Base-by-base conservation (phyloP, 257 asterid genomes). In the Petunia axillaris region DNA sequence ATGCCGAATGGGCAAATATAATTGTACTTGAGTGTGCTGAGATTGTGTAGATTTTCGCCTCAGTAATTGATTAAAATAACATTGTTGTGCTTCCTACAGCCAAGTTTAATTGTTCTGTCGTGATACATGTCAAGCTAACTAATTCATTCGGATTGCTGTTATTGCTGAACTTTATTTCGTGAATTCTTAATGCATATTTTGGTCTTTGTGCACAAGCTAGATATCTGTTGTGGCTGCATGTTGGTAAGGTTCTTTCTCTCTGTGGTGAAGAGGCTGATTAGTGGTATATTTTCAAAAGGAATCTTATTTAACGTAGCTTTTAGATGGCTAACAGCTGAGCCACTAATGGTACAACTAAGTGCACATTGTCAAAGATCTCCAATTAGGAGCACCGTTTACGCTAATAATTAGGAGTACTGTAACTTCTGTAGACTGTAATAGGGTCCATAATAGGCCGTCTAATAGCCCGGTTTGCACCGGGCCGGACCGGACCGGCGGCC, bases 31-130 rank as follows among this genome's bases (percentile, higher is more conserved):
- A 46, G 81, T 64, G 64, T 67, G 14, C 55, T 25, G 39, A 77
- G 39, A 15, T 78, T 35, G 0, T 67, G 75, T 78, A 78, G 81
- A 78, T 63, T 78, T 65, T 52, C 8, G 8, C 44, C 60, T 43
- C 41, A 39, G 40, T 8, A 44, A 43, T 3, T 9, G 1, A 11
- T 50, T 60, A 73, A 73, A 39, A 73, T 37, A 25, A 10, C 25
- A 35, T 71, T 4, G 13, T 25, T 11, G 0, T 35, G 60, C 60
- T 4, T 71, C 35, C 0, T 48, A 15, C 35, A 35, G 44, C 46
- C 0, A 35, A 35, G 16, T 25, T 48, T 1, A 48, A 71, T 1
- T 73, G 25, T 63, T 63, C 11, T 13, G 52, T 63, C n/a, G 37
- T 63, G 41, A 11, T 64, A 2, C 13, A 35, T 65, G 36, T 64